Conservation (phyloP, 306 rosid genomes). For the Quillaja saponaria region DNA sequence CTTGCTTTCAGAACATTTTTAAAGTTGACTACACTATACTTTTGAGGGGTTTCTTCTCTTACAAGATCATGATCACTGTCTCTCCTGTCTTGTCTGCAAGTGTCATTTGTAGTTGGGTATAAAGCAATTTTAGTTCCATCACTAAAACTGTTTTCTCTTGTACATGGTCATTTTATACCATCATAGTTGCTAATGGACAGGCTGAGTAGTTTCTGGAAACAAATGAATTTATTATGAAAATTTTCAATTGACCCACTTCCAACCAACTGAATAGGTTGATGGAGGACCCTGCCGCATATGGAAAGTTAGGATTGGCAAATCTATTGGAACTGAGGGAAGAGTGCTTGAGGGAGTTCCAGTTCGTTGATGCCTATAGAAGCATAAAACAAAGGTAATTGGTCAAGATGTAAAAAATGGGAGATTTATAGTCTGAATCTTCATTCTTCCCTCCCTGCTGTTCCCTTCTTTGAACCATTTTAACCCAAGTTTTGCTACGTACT, state of each 20-base stretch:
- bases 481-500: not conserved
- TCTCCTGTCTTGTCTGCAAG: too few relatives aligned
- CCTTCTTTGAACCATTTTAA: not conserved
- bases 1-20: too few relatives aligned
- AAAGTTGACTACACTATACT: too few relatives aligned
- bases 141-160: too few relatives aligned
- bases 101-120: too few relatives aligned
- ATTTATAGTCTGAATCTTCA: not conserved
- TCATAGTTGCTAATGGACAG: not conserved
- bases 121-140: too few relatives aligned
- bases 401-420: conserved; percentile 11
- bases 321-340: conserved; percentile 97
- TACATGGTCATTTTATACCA: not conserved
- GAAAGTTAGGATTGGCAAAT: conserved; percentile 92
- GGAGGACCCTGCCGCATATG: conserved; percentile 98
- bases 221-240: conserved; percentile 7
- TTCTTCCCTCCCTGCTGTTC: not conserved
- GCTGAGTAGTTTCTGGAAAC: not conserved
- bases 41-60: too few relatives aligned
- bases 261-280: conserved; percentile 61
- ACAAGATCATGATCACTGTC: too few relatives aligned
- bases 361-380: conserved; percentile 89
- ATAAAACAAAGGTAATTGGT: conserved; percentile 82
- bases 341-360: conserved; percentile 97
- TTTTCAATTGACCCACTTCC: conserved; percentile 26